Evolutionary conservation across 2,329 filamentous ascomycete genomes (phyloP), one percentile per base, ranked within the genome.

Genomic region (Leptographium galeiforme): DNA sequence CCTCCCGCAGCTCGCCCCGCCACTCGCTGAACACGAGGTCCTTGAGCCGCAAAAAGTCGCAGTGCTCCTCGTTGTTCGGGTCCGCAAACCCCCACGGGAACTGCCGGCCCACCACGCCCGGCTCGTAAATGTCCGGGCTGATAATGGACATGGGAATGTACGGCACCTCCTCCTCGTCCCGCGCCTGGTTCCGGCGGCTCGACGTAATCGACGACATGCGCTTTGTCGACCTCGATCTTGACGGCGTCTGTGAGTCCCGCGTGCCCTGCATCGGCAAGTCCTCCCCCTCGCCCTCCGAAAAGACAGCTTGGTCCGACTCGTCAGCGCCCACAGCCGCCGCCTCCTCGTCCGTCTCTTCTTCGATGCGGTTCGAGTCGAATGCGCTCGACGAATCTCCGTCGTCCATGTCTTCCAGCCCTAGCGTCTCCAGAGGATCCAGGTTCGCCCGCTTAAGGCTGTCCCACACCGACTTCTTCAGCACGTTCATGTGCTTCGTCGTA

Each of bases 81-180:
- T 97, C 89, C 6, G 93, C 93, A 61, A 96, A 94, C 8, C 93
- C 93, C 93, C 93, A 98, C 0, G 93, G 87, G 66, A 97, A 98
- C 59, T 85, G 84, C 56, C 93, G 86, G 47, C 93, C 93, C 56
- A 95, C 72, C 16, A 87, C 74, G 36, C 77, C 79, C 10, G 84
- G 84, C 62, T 94, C 87, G 69, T 97, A 95, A 44, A 87, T 79
- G 66, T 98, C 93, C 0, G 93, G 93, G 57, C 89, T 95, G 65
- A 98, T 85, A 65, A 96, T 87, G 43, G 89, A 95, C 64, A 97
- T 81, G 1, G 93, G 93, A 32, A 96, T 72, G 65, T 88, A 85
- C 0, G 87, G 87, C 12, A 71, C 66, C 60, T 81, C 78, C 47
- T 74, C 76, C 50, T 72, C 68, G 11, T 74, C 72, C 51, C 72